Base-by-base conservation (phyloP, 2,329 filamentous ascomycete species). In the Ceratocystis eucalypticola region DNA sequence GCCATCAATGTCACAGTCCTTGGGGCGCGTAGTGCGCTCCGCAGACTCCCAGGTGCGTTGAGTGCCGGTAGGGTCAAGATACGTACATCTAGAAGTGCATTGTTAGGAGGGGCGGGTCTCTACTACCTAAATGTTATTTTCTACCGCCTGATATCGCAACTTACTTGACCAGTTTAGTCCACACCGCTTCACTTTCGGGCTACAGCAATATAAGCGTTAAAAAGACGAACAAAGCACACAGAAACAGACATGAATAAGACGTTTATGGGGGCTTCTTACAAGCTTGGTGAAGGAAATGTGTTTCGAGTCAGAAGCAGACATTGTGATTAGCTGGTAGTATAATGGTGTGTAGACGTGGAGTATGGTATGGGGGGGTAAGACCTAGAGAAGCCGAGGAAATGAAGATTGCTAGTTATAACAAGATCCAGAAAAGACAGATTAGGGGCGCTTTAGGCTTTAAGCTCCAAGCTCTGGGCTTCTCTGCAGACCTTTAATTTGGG, bases 41-140 rank as follows among this genome's bases (percentile, higher is more conserved):
- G 85, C 85, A 0, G 85, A 87, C 72, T 91, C 88, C 88, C 88
- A 91, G 37, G 81, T 83, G 64, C 87, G 80, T 0, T 77, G 74
- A 17, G 77, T 76, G 70, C 83, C 84, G 44, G 80, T 78, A 22
- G 84, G 82, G 71, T 90, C 88, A 66, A 78, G 77, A 73, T 90
- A 91, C 44, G 79, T 82, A 69, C 84, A 81, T 71, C 83, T 85
- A 69, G 67, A 64, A 62, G 30, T 68, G 69, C 50, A 48, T 33
- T 37, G 33, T 37, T 37, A 37, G 33, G 33, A 3, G 33, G 33
- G 10, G 33, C 8, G 33, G 33, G 33, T 10, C 33, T 37, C 33
- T 37, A 37, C 33, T 3, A 12, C 33, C 33, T 37, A 37, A 12
- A 37, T 37, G 33, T 37, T 37, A 12, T 37, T 37, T 37, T 37